Evolutionary conservation across 179 eudicot species (phyloP).

Genomic region (Silene noctiflora): DNA sequence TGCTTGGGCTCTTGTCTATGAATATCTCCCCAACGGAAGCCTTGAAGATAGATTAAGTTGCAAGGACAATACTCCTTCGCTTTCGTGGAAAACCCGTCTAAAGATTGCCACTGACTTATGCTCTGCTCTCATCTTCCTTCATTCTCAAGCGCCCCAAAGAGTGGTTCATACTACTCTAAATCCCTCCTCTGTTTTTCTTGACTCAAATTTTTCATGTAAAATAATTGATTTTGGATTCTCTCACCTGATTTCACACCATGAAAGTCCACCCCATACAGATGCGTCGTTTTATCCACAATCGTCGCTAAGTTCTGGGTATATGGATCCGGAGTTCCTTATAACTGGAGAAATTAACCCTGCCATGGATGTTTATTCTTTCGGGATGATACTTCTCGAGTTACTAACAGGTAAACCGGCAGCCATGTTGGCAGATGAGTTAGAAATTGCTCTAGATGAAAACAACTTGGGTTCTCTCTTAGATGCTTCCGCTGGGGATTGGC

Average conservation of each 20-base stretch:
- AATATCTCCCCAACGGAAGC: slow-evolving; percentile 70
- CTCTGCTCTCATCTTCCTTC: slow-evolving; percentile 69
- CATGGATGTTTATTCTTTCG: slow-evolving; percentile 76
- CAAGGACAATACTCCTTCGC: slow-evolving; percentile 52
- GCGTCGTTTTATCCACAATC: slow-evolving; percentile 18
- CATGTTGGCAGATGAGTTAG: slow-evolving; percentile 28
- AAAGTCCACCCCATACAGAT: slow-evolving; percentile 31
- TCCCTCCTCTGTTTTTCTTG: slow-evolving; percentile 63
- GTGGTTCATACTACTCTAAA: slow-evolving; percentile 67
- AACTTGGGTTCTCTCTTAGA: slow-evolving; percentile 34
- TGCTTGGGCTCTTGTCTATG: slow-evolving; percentile 57
- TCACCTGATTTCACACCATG: slow-evolving; percentile 35
- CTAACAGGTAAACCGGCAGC: slow-evolving; percentile 40
- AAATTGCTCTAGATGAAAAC: slow-evolving; percentile 27
- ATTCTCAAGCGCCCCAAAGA: slow-evolving; percentile 51
- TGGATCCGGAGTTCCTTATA: slow-evolving; percentile 57
- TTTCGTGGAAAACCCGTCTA: slow-evolving; percentile 76
- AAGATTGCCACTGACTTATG: slow-evolving; percentile 78
- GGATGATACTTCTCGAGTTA: slow-evolving; percentile 45
- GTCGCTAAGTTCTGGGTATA: slow-evolving; percentile 36
- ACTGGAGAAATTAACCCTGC: slow-evolving; percentile 54
- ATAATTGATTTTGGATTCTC: slow-evolving; percentile 61
- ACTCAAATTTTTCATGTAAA: slow-evolving; percentile 56
- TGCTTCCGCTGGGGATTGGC: slow-evolving; percentile 52
- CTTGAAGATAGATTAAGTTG: slow-evolving; percentile 70